These are phyloP conservation scores for Xylaria telfairii DNA, from an alignment of 495 filamentous ascomycete genomes.

Conservation along the genomic window DNA sequence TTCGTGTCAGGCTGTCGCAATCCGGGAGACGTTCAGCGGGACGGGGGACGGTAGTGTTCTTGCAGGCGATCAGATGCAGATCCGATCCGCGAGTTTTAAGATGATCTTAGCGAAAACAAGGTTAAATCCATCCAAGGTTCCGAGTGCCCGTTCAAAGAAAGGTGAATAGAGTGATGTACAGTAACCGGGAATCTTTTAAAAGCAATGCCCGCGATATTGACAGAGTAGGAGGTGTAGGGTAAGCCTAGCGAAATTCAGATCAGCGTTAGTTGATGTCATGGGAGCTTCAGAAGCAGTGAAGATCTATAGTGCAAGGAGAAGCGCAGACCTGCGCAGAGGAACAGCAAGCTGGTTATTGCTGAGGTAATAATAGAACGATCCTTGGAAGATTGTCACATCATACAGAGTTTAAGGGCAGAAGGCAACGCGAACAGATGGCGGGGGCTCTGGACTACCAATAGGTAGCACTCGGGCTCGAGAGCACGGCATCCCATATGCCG, in stretches of 20 bases:
- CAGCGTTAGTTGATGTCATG: slow-evolving; percentile 16
- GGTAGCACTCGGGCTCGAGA: slow-evolving; percentile 7
- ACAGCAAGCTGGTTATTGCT: neutral
- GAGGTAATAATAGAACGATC: slow-evolving; percentile 1
- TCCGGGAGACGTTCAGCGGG: slow-evolving; percentile 13
- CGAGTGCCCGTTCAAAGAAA: neutral
- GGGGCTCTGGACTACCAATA: neutral
- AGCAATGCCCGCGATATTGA: neutral
- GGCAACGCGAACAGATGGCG: slow-evolving; percentile 2
- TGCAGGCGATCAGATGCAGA: slow-evolving; percentile 16
- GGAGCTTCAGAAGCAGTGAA: neutral
- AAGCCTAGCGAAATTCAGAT: slow-evolving; percentile 18
- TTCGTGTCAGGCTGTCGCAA: slow-evolving; percentile 21
- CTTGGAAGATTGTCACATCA: neutral
- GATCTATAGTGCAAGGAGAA: neutral
- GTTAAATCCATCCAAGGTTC: neutral
- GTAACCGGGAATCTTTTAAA: neutral
- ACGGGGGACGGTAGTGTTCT: neutral
- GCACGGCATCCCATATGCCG: slow-evolving; percentile 16
- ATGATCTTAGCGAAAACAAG: neutral
- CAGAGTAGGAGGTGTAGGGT: neutral
- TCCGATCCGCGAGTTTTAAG: slow-evolving; percentile 16
- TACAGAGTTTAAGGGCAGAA: neutral
- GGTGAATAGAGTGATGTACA: neutral
- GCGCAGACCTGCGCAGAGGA: no score